Conservation (phyloP, 768 basidiomycete genomes). For the Suillus subaureus region DNA sequence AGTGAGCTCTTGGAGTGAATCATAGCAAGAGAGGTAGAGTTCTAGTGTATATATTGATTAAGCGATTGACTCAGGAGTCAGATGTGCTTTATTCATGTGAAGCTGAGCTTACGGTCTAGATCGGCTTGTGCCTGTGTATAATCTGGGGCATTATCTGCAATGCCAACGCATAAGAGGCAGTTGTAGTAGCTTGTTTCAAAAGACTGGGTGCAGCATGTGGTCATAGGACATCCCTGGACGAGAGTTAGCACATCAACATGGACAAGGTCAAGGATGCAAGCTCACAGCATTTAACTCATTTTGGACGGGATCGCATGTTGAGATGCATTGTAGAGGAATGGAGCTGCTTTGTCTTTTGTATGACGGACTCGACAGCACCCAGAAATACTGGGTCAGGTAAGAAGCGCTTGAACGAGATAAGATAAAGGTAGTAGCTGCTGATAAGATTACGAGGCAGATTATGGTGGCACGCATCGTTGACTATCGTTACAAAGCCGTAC, state of each 20-base stretch:
- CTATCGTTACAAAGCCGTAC: too few relatives aligned
- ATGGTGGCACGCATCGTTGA: too few relatives aligned
- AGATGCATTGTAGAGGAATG: too few relatives aligned
- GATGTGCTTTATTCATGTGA: neutral
- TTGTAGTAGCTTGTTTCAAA: slow-evolving; percentile 44
- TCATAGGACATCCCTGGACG: slow-evolving; percentile 29
- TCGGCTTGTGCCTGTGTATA: slow-evolving; percentile 31
- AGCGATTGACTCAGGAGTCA: too few relatives aligned
- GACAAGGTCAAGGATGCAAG: neutral
- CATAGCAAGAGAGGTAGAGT: slow-evolving; percentile 28
- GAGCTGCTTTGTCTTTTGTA: neutral
- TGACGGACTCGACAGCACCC: too few relatives aligned
- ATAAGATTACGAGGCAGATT: too few relatives aligned
- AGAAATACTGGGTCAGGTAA: too few relatives aligned
- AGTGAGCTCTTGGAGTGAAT: slow-evolving; percentile 23
- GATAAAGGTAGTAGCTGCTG: neutral
- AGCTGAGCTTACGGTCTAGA: slow-evolving; percentile 37
- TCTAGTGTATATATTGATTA: slow-evolving; percentile 14
- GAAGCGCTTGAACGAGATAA: too few relatives aligned
- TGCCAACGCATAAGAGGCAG: slow-evolving; percentile 44
- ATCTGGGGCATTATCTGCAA: slow-evolving; percentile 25
- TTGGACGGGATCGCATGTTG: too few relatives aligned
- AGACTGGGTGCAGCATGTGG: slow-evolving; percentile 40
- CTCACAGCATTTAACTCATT: too few relatives aligned
- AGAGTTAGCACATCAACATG: slow-evolving; percentile 11